Base-by-base conservation (phyloP, 805 yeast species). In the Starmerella apis region DNA sequence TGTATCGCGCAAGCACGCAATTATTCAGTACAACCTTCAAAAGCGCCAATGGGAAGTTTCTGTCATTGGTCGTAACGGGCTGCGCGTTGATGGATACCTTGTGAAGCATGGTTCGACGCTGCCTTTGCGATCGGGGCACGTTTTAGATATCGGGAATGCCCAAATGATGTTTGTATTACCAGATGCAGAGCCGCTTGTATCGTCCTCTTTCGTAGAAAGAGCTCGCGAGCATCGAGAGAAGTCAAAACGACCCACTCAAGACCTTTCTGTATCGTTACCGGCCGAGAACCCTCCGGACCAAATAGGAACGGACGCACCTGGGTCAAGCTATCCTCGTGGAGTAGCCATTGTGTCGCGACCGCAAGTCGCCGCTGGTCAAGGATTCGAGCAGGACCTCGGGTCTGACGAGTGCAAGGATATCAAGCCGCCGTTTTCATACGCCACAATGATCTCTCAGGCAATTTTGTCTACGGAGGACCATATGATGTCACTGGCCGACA, bases 111-210 rank as follows among this genome's bases (percentile, higher is more conserved):
- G 70, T 9, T 59, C 63, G 11, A 72, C 75, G 2, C 68, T 59
- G 28, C 53, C 80, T 11, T 73, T 92, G 49, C 74, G 76, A 47
- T 81, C 94, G 1, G 98, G 98, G n/a, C 84, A 90, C 37, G 79
- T 92, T 16, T 68, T 92, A 50, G 99, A 92, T 61, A 80, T 92
- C 42, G 97, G 97, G 16, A 96, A 96, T 5, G 87, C 95, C 10
- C 97, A 92, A 67, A 92, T 92, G 97, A 90, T 92, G 94, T 92
- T 92, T 63, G 92, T 92, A 33, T 71, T 92, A 57, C 99, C 99
- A 1, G 96, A 88, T 64, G 79, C 85, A 4, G 78, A 79, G 11
- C 95, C 96, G 2, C 69, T 67, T 30, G 73, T 88, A 7, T 76
- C 83, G 14, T 49, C 56, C 16, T n/a, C 20, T 11, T 48, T 50